phyloP scores from a whole-genome alignment of 1,284 basidiomycete genomes.

The Spongiforma sp. region DNA sequence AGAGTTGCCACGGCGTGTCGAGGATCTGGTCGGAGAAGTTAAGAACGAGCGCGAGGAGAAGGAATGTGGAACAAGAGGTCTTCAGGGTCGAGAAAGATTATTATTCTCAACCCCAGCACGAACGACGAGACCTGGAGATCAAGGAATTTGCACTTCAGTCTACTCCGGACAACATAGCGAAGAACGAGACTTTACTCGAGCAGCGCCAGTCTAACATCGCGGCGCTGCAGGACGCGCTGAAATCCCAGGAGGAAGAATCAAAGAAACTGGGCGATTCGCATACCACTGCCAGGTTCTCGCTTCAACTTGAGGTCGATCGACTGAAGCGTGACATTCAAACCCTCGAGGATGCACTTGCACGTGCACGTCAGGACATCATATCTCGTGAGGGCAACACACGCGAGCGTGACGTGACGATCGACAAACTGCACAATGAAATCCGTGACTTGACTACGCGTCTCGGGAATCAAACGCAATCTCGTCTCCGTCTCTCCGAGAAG shows the following conservation, averaged over 20 bases:
- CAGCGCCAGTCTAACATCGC: conserved; percentile 77
- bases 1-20: conserved; percentile 75
- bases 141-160: conserved; percentile 71
- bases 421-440: conserved; percentile 79
- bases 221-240: conserved; percentile 76
- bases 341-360: conserved; percentile 80
- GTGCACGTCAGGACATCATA: conserved; percentile 75
- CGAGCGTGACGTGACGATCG: conserved; percentile 37
- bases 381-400: conserved; percentile 47
- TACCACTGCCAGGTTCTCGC: conserved; percentile 82
- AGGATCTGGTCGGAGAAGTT: conserved; percentile 73
- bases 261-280: conserved; percentile 75
- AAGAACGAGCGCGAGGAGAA: conserved; percentile 59
- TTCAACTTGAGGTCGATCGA: conserved; percentile 92
- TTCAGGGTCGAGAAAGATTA: conserved; percentile 61
- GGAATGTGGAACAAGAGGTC: conserved; percentile 63
- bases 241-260: conserved; percentile 61
- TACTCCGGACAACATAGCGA: conserved; percentile 63
- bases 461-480: conserved; percentile 82
- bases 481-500: conserved; percentile 86
- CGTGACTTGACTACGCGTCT: conserved; percentile 79
- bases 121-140: conserved; percentile 64
- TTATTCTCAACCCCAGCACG: conserved; percentile 60
- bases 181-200: conserved; percentile 61
- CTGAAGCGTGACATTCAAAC: conserved; percentile 85